Base-by-base conservation (phyloP, 2,329 filamentous ascomycete genomes). In the Phaeosphaeriaceae sp. region DNA sequence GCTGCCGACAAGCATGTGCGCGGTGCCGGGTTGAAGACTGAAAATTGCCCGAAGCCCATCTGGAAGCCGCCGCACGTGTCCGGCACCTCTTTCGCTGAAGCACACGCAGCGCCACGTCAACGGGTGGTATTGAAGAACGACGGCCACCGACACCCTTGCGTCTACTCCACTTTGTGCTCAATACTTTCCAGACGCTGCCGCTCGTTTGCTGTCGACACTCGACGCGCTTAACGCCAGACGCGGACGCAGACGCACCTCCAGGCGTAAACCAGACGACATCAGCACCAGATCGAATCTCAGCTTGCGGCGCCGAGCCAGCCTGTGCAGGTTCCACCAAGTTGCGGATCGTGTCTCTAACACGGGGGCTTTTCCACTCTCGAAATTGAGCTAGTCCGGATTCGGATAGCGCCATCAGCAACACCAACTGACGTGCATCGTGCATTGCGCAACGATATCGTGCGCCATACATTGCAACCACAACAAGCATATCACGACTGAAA, bases 41-140 rank as follows among this genome's bases (percentile, higher is more conserved):
- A 40, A 33, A 57, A 33, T 27, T 48, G 31, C 56, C 44, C 41
- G 50, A 6, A 24, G 52, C 24, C 53, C 54, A 42, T 15, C 54
- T 36, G 21, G 27, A 27, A 53, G 44, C 54, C 55, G 55, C 48
- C 66, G 69, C 67, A 70, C 67, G 69, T 72, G 67, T 57, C 63
- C 41, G 22, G 41, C 50, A 41, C 66, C 54, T 47, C 56, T 45
- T 55, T 49, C 58, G 61, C 62, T 56, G 66, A 69, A 36, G 31
- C 62, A 57, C 62, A 55, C 61, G 55, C 68, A 68, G 65, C 72
- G 72, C 74, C 73, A 76, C 73, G 70, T 75, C 68, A 67, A 76
- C 71, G 61, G 67, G n/a, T 53, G 57, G 58, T 53, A 57, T 58
- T 59, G 49, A 54, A 50, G 51, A 54, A 53, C 56, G 53, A 36